These are phyloP conservation scores for Venustampulla echinocandica DNA, from an alignment of 495 filamentous ascomycete genomes.

Conservation along the genomic window DNA sequence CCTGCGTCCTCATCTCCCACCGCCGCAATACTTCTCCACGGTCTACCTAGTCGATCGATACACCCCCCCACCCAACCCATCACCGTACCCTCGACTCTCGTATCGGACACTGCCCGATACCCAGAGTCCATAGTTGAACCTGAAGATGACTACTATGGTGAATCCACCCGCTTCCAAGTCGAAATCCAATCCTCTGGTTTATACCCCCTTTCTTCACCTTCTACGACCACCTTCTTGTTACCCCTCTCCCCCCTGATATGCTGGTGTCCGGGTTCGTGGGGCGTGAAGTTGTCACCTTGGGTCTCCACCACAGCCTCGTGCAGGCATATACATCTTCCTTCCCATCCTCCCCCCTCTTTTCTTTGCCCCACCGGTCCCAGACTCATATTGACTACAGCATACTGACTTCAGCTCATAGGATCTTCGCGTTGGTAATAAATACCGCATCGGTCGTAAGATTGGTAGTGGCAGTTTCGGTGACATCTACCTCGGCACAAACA, in stretches of 20 bases:
- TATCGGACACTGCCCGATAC: conserved; percentile 25
- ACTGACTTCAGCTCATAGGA: conserved; percentile 54
- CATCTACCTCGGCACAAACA: conserved; percentile 99
- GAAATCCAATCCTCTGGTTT: conserved; percentile 29
- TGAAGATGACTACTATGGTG: conserved; percentile 47
- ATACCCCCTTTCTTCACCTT: conserved; percentile 30
- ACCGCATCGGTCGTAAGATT: conserved; percentile 99
- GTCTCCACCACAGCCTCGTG: conserved; percentile 16
- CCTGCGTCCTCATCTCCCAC: conserved; percentile 10
- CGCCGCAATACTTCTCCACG: conserved; percentile 1
- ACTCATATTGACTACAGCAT: conserved; percentile 6
- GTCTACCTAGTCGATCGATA: conserved; percentile 13
- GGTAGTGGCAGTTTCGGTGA: conserved; percentile 98
- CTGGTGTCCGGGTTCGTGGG: conserved; percentile 4
- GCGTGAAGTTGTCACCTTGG: conserved; percentile 9
- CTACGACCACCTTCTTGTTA: conserved; percentile 21
- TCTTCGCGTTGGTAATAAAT: conserved; percentile 99
- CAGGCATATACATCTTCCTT: too few species aligned
- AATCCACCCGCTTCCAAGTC: conserved; percentile 27
- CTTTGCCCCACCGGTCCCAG: conserved; percentile 4
- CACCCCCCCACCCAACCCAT: conserved; percentile 17
- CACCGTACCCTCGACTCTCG: conserved; percentile 18
- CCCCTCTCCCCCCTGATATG: conserved; percentile 10
- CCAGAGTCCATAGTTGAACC: conserved; percentile 26
- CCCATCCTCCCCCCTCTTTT: too few species aligned